Conservation (phyloP, 192 early-diverging fungal genomes). For the Rhizophlyctis rosea region DNA sequence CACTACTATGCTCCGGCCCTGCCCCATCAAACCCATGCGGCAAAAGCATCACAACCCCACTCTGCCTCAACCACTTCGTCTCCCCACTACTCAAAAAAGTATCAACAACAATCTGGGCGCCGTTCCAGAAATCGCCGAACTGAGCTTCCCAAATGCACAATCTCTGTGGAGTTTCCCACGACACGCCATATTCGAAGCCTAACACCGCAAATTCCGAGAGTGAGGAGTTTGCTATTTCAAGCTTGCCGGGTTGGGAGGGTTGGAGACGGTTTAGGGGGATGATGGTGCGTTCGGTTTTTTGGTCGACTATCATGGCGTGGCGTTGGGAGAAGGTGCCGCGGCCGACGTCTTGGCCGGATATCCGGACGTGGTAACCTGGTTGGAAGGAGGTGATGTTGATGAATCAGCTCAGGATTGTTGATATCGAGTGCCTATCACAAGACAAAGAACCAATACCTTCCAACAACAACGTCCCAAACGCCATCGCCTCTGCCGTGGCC, state of each 20-base stretch:
- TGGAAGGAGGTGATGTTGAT: neutral
- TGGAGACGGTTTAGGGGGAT: slow-evolving; percentile 74
- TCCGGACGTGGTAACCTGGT: slow-evolving; percentile 76
- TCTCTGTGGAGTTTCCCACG: slow-evolving; percentile 79
- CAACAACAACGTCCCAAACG: slow-evolving; percentile 80
- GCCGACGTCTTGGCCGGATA: slow-evolving; percentile 96
- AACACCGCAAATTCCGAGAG: slow-evolving; percentile 94
- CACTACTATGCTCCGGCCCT: slow-evolving; percentile 91
- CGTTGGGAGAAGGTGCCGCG: slow-evolving; percentile 97
- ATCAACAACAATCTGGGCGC: slow-evolving; percentile 93
- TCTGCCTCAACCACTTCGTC: slow-evolving; percentile 92
- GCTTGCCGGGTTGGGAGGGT: slow-evolving; percentile 39
- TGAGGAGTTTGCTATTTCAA: slow-evolving; percentile 88
- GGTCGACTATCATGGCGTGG: slow-evolving; percentile 94
- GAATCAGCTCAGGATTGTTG: neutral
- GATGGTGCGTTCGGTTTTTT: slow-evolving; percentile 78
- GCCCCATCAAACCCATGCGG: slow-evolving; percentile 96
- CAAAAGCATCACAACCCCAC: slow-evolving; percentile 86
- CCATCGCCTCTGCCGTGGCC: slow-evolving; percentile 92
- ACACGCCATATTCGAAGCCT: slow-evolving; percentile 94
- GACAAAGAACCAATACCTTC: slow-evolving; percentile 43
- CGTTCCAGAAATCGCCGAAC: slow-evolving; percentile 98
- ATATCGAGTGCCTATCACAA: neutral
- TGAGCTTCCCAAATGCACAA: slow-evolving; percentile 98
- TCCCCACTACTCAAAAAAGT: slow-evolving; percentile 86